Evolutionary conservation across 75 land plant species (phyloP).

Genomic region (Selaginella tamariscina): DNA sequence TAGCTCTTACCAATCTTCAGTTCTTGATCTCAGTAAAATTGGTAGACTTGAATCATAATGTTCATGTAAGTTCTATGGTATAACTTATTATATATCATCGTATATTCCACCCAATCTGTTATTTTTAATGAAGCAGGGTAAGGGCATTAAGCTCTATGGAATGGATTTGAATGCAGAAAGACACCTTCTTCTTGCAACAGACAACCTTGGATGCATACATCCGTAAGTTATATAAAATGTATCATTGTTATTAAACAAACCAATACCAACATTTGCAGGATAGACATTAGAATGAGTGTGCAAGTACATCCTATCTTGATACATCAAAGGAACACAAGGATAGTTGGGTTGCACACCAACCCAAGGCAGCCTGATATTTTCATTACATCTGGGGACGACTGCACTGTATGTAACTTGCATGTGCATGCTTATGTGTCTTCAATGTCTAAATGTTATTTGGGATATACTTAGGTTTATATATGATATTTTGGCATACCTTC

Average conservation of each 20-base stretch:
- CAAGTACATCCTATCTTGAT: constrained; percentile 47
- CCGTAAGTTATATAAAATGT: constrained; percentile 36
- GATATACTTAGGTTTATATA: no score
- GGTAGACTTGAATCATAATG: constrained; percentile 78
- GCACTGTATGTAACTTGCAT: constrained; percentile 60
- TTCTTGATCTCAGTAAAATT: constrained; percentile 45
- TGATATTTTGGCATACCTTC: no score
- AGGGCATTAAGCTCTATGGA: constrained; percentile 72
- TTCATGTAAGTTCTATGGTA: constrained; percentile 93
- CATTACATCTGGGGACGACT: constrained; percentile 92
- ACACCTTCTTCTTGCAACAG: constrained; percentile 52
- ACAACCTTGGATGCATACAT: constrained; percentile 78
- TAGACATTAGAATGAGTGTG: constrained; percentile 52
- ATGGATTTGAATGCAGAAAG: constrained; percentile 64
- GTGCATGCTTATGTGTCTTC: no score
- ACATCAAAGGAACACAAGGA: constrained; percentile 87
- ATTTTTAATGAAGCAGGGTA: constrained; percentile 37
- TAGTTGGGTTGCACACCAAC: constrained; percentile 79
- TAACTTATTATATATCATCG: neutral
- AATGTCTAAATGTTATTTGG: no score
- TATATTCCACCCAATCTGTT: no score
- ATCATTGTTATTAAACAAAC: neutral
- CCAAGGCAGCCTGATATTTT: constrained; percentile 74
- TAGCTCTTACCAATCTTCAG: constrained; percentile 75
- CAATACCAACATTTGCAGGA: constrained; percentile 25